A percentile compares a stretch with the other conserved stretches of the same genome.
Evolutionary conservation across 306 rosid genomes (phyloP).

Genomic region (Cucurbita pepo): DNA sequence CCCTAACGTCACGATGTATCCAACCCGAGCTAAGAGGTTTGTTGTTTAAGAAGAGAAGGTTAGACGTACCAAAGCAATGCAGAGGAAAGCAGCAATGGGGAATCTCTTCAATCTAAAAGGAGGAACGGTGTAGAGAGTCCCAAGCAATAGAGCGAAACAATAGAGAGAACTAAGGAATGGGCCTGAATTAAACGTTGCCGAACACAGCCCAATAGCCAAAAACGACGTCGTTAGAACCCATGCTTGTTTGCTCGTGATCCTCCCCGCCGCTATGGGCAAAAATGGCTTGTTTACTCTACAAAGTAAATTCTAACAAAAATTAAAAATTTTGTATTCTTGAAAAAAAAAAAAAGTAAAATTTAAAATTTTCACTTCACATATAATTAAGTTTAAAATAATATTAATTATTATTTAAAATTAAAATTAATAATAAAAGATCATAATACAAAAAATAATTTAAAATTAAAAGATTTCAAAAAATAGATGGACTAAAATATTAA

Average conservation of each 20-base stretch:
- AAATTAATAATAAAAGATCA: no score
- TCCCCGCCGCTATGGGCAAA: conserved; percentile 93
- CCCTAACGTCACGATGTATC: no score
- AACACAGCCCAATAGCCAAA: conserved; percentile 44
- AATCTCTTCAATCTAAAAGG: conserved; percentile 83
- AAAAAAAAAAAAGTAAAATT: no score
- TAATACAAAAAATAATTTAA: no score
- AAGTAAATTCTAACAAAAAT: neutral
- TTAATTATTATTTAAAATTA: no score
- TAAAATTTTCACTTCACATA: no score
- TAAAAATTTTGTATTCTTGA: neutral
- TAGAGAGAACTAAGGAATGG: conserved; percentile 69
- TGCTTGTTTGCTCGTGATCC: conserved; percentile 70
- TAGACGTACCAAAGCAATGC: conserved; percentile 68
- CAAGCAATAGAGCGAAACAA: conserved; percentile 65
- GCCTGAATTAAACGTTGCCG: conserved; percentile 67
- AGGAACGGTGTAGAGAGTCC: conserved; percentile 86
- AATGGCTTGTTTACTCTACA: conserved; percentile 92
- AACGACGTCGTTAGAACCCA: conserved; percentile 70
- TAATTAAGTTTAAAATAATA: no score
- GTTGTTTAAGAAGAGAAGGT: neutral
- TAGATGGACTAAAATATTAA: no score
- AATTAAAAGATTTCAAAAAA: no score
- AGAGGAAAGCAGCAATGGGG: conserved; percentile 88
- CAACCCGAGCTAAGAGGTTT: no score